Base-by-base conservation (phyloP, 2,329 filamentous ascomycete species). In the Colletotrichum brevisporum region DNA sequence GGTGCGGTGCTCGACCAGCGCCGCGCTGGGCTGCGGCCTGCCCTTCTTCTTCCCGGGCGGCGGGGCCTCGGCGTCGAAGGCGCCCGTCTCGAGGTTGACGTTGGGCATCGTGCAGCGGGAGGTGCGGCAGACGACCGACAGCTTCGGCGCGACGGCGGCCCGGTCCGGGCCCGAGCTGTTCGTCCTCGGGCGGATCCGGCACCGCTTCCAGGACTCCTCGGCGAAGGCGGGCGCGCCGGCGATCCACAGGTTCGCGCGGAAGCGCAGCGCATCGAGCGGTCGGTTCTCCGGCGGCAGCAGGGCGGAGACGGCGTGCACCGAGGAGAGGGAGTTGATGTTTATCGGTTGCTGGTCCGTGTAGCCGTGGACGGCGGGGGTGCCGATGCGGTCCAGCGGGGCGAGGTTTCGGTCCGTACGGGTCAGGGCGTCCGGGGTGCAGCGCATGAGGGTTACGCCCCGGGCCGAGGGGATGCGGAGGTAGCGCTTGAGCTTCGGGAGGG, bases 1-100 rank as follows among this genome's bases (percentile, higher is more conserved):
- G 2, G 71, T 77, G 0, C 76, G 71, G 16, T 74, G 16, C 31
- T 72, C 54, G 0, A 74, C 52, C 43, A 77, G 15, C 0, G 76
- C 74, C 8, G 76, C 73, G 15, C 75, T 76, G 0, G 76, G 76
- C 61, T 77, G 76, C 0, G 75, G 72, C 5, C 59, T 75, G 0
- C 75, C 76, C 53, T 69, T 74, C 6, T 69, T 72, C 56, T 64
- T 70, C 0, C 57, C 71, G 18, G 43, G 52, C 0, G 41, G 54
- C 16, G 71, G 68, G 3, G 3, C 15, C 2, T 69, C 57, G 15
- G 58, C 18, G n/a, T 64, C 69, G 8, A 72, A 69, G 3, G 48
- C 18, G 2, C 61, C 71, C 0, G 26, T 62, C 0, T 27, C 61
- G 5, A 70, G 71, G 18, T 73, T 71, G 36, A 73, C 70, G 13